Evolutionary conservation across 1,139 yeast species (phyloP).

Genomic region (Suhomyces coccinellae): DNA sequence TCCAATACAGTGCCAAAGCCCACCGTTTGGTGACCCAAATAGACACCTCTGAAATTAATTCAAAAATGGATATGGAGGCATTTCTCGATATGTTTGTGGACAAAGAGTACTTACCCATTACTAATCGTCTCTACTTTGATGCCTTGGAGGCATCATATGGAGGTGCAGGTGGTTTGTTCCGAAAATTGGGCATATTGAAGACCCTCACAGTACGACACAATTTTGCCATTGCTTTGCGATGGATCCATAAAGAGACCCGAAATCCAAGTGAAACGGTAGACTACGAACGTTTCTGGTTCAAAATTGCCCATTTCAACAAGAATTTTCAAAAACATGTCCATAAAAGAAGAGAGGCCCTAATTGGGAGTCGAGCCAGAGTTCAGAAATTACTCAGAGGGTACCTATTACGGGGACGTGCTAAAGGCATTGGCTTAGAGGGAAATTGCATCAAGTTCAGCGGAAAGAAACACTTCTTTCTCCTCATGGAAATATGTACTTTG

Average conservation of each 20-base stretch:
- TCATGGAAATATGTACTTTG: conserved; percentile 11
- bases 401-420: conserved; percentile 3
- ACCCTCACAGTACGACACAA: conserved; percentile 4
- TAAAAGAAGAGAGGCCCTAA: conserved; percentile 15
- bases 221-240: conserved; percentile 1
- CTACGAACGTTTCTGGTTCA: conserved; percentile 30
- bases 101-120: neutral
- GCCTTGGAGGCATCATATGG: neutral
- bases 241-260: conserved; percentile 1
- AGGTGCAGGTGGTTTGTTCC: neutral
- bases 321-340: conserved; percentile 19
- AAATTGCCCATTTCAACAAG: conserved; percentile 26
- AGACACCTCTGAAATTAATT: neutral
- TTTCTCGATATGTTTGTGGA: conserved; percentile 5
- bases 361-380: conserved; percentile 13
- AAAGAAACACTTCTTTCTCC: conserved; percentile 1
- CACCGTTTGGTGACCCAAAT: neutral
- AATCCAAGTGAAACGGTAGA: conserved; percentile 1
- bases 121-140: neutral
- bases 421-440: conserved; percentile 1
- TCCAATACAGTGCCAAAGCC: neutral
- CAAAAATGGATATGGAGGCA: neutral
- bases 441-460: conserved; percentile 4
- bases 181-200: neutral
- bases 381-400: conserved; percentile 16